A percentile compares a stretch with the other conserved stretches of the same genome.
phyloP scores from a whole-genome alignment of 2,329 filamentous ascomycete species.

The Aureobasidium sp. region DNA sequence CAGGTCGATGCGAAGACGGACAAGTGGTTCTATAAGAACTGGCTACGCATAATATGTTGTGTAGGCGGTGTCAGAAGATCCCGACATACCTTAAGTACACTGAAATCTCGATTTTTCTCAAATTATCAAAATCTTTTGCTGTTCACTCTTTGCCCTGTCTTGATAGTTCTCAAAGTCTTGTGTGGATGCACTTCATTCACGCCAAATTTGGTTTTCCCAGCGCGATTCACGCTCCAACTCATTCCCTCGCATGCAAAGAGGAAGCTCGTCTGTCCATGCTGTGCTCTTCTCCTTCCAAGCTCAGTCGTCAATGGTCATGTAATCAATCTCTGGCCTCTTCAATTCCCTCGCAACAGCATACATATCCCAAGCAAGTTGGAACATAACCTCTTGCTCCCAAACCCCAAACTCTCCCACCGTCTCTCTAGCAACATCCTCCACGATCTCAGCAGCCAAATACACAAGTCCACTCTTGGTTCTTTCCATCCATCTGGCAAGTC shows the following conservation, averaged over 20 bases:
- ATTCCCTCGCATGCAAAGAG: too few relatives aligned
- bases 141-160: too few relatives aligned
- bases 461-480: neutral
- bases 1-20: conserved; percentile 65
- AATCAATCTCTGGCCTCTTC: neutral
- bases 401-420: neutral
- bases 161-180: too few relatives aligned
- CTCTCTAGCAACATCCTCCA: conserved; percentile 10
- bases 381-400: neutral
- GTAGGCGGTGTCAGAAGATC: conserved; percentile 88
- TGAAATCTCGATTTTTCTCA: too few relatives aligned
- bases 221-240: too few relatives aligned
- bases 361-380: neutral
- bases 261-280: too few relatives aligned
- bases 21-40: conserved; percentile 73
- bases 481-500: neutral
- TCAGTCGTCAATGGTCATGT: neutral
- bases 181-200: too few relatives aligned
- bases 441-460: neutral
- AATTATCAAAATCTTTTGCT: too few relatives aligned
- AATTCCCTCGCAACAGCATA: neutral
- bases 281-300: neutral
- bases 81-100: conserved; percentile 59
- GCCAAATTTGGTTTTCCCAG: too few relatives aligned
- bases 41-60: conserved; percentile 74